phyloP scores from a whole-genome alignment of 768 basidiomycete species.

The Hypsizygus marmoreus region DNA sequence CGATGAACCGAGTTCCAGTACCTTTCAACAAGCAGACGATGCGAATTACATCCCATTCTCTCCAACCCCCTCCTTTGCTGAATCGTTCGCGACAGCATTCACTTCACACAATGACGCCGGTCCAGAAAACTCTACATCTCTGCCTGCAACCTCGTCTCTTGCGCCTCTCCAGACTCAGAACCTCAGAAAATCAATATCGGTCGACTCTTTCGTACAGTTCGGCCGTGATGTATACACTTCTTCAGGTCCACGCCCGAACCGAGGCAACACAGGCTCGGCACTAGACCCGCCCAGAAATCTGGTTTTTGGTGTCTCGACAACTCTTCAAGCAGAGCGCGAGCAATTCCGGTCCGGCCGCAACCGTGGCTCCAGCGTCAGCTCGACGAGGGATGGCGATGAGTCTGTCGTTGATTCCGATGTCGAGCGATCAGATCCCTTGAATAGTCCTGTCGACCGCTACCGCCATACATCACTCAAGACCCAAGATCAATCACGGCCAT shows the following conservation, averaged over 20 bases:
- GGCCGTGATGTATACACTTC: conserved; percentile 36
- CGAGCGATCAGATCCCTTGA: conserved; percentile 51
- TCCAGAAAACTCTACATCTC: conserved; percentile 23
- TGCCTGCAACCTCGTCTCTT: conserved; percentile 26
- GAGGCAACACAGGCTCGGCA: conserved; percentile 37
- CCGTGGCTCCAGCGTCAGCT: conserved; percentile 59
- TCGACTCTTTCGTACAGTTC: conserved; percentile 68
- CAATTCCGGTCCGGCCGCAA: conserved; percentile 40
- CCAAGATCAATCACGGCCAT: conserved; percentile 41
- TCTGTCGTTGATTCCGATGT: conserved; percentile 52
- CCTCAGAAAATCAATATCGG: conserved; percentile 76
- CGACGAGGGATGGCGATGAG: conserved; percentile 42
- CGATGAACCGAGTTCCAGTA: conserved; percentile 2
- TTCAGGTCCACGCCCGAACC: conserved; percentile 36
- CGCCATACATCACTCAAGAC: conserved; percentile 51
- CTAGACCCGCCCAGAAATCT: conserved; percentile 33
- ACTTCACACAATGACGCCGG: conserved; percentile 36
- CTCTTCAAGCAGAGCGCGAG: conserved; percentile 18
- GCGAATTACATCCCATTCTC: conserved; percentile 23
- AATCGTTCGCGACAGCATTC: conserved; percentile 45
- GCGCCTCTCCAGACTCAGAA: conserved; percentile 36
- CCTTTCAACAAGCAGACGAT: conserved; percentile 7
- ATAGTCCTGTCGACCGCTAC: conserved; percentile 41
- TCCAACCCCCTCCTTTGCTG: conserved; percentile 37
- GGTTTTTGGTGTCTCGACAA: conserved; percentile 14